Conservation (phyloP, 768 basidiomycete species). For the Lentinula sp. region DNA sequence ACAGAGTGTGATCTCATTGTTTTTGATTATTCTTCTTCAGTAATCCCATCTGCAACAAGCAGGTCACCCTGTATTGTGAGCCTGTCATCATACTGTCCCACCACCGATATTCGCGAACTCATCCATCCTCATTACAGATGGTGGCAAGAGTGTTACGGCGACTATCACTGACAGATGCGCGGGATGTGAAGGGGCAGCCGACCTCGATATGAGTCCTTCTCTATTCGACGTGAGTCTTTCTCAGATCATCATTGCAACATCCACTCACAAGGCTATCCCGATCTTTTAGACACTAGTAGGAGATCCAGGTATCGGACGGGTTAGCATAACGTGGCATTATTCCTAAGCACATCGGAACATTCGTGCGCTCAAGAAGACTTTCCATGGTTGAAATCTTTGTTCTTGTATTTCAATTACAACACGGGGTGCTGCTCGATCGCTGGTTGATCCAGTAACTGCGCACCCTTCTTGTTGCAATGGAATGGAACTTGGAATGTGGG, state of each 20-base stretch:
- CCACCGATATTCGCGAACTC: not conserved
- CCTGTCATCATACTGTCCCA: not conserved
- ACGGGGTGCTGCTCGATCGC: not conserved
- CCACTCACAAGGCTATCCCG: not conserved
- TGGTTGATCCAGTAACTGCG: not conserved
- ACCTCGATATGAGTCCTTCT: conserved; percentile 7
- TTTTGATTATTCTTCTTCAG: not conserved
- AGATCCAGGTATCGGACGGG: not conserved
- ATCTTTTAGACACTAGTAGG: not conserved
- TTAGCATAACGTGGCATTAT: not conserved
- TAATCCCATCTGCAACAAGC: conserved; percentile 10
- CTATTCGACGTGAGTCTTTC: not conserved
- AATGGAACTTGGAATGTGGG: no score
- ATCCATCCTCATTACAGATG: not conserved
- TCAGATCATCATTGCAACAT: not conserved
- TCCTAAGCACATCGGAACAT: not conserved
- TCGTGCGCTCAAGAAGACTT: not conserved
- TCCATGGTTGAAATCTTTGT: no score
- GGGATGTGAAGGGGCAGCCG: conserved; percentile 7
- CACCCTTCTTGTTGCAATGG: not conserved
- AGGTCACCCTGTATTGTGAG: conserved; percentile 2
- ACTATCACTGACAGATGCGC: conserved; percentile 8
- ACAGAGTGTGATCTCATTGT: not conserved
- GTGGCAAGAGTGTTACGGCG: conserved; percentile 8
- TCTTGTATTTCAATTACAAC: not conserved